Base-by-base conservation (phyloP, 2,329 filamentous ascomycete species). In the Fusarium subtropicale region DNA sequence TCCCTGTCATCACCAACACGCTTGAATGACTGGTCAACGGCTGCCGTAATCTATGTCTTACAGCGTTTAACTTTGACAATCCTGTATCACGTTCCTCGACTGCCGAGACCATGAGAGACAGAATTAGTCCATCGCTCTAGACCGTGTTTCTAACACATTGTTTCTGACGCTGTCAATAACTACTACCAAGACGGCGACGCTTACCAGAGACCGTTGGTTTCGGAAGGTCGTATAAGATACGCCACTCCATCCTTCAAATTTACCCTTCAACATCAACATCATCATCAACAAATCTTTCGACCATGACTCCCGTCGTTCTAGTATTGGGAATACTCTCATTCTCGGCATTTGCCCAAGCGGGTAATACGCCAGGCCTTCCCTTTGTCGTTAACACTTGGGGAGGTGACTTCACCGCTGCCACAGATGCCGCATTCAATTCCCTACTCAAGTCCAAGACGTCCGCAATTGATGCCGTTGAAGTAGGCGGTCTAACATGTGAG, bases 361-460 rank as follows among this genome's bases (percentile, higher is more conserved):
- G 72, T n/a, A 61, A 74, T 20, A 79, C 81, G 1, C 79, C 82
- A 2, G 78, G 80, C 8, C 74, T 85, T 8, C 85, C 85, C 5
- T 77, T 87, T 66, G 80, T 85, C 15, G 81, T 87, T 67, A 87
- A 87, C 74, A 87, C 85, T 9, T 87, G 85, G 85, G 81, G 81
- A 44, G 85, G 84, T 0, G 76, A 82, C 24, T 87, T 87, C 70
- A 84, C 80, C 5, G 80, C 79, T 2, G 85, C 85, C 24, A 87
- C 85, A 2, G 82, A 86, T 73, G 82, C 83, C 8, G 85, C 85
- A 4, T 86, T 82, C 68, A 60, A 75, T 20, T 71, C 79, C 12
- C 77, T 86, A 36, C 22, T 56, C 31, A 60, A 68, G 53, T 41
- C 68, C 7, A 71, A 73, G 34, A 73, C 75, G 0, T 78, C 82